Conservation (phyloP, 176 grass and related monocot genomes). For the Urochloa ruziziensis region DNA sequence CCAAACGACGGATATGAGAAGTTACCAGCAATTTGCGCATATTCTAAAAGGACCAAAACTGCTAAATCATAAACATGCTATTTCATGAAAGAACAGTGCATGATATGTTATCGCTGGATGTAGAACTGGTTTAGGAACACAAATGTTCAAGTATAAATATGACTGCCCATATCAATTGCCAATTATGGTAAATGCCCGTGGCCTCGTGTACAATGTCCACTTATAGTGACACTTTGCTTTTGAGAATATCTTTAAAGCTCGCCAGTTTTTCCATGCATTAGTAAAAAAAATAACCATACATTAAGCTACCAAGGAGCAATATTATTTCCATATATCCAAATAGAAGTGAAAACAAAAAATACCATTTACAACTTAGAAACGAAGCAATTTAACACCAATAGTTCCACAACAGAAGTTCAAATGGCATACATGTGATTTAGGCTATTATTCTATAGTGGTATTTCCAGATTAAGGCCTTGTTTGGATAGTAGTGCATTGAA, state of each 20-base stretch:
- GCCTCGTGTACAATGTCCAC: background rate
- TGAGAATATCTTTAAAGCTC: background rate
- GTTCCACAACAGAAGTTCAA: background rate
- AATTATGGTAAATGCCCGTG: background rate
- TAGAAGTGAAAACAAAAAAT: background rate
- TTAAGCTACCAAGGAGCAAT: background rate
- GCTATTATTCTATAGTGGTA: conserved; percentile 4
- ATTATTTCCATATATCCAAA: background rate
- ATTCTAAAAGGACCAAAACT: background rate
- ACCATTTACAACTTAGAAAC: background rate
- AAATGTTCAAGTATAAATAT: background rate
- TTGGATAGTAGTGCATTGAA: too few relatives aligned
- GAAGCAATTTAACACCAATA: background rate
- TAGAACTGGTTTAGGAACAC: conserved; percentile 8
- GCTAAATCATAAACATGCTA: background rate
- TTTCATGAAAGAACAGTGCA: background rate
- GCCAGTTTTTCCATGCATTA: background rate
- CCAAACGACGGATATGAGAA: conserved; percentile 10
- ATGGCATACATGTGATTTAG: background rate
- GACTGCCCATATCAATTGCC: background rate
- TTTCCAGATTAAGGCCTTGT: background rate
- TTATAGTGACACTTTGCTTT: background rate
- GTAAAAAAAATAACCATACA: background rate
- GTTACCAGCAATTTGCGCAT: background rate
- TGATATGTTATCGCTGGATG: background rate